Evolutionary conservation across 306 rosid genomes (phyloP), one percentile per base, ranked within the genome.

Genomic region (Elaeagnus macrophylla): DNA sequence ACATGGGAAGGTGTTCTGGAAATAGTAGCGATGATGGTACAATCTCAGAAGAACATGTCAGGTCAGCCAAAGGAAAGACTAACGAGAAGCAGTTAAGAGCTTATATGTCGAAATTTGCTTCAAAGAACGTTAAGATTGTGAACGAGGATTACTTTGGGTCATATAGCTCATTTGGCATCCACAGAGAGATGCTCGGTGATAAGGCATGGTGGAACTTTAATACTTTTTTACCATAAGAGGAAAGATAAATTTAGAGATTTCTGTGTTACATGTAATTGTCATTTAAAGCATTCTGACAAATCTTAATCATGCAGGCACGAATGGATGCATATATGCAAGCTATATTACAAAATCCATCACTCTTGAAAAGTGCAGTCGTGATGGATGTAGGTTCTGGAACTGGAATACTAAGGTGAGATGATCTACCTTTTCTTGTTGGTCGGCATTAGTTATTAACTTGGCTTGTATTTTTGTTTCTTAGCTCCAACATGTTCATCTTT

Each of bases 311-410:
- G 71, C 68, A 91, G 95, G 95, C 65, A 48, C 78, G 99, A 78
- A 91, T 72, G 77, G 99, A 87, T 62, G 93, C 96, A 56, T 91
- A 91, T 66, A 77, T 84, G 53, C 79, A 87, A 60, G 89, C 93
- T 62, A 79, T 91, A 61, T 72, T 82, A 69, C 59, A 80, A 68
- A 91, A 91, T 49, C 96, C 93, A 5, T 87, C 95, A 65, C 87
- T 91, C 38, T 55, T 86, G 53, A 78, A 73, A 17, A 75, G 80
- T 57, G 89, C 93, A 19, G 78, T 83, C 7, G 95, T 91, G 54
- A 71, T 91, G 89, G 95, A 91, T 64, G 93, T 91, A 37, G 99
- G 99, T 50, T 91, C 96, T 64, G 96, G 99, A 68, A 84, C 96
- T 57, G 89, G 93, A 61, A 82, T 91, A 49, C 87, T 91, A 36